Conservation (phyloP, 345 rosid species). For the Gossypium turneri region DNA sequence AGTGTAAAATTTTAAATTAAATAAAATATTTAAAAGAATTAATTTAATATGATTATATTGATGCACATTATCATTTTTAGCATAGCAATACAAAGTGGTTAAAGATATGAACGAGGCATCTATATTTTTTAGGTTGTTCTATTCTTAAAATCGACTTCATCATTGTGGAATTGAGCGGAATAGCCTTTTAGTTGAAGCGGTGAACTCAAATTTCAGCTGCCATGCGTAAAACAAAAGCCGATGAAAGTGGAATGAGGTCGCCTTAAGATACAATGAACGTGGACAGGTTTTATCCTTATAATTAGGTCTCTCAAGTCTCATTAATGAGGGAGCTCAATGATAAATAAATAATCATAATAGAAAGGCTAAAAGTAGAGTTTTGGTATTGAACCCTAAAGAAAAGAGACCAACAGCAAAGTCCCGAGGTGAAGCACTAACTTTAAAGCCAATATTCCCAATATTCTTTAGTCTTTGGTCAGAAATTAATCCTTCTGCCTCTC, state of each 20-base stretch:
- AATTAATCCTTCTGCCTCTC: neutral
- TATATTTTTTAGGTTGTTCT: no score
- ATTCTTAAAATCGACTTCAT: no score
- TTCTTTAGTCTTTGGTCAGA: neutral
- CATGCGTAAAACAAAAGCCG: neutral
- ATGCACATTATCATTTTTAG: no score
- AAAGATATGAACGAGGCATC: no score
- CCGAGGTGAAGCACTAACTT: neutral
- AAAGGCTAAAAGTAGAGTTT: neutral
- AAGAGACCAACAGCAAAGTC: neutral
- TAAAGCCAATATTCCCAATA: neutral
- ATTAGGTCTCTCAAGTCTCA: neutral
- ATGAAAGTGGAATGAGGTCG: neutral
- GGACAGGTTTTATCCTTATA: neutral
- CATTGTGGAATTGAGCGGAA: no score
- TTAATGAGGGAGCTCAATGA: neutral
- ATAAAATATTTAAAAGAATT: no score
- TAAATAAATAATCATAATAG: neutral
- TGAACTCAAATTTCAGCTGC: no score
- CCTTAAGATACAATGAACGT: slow-evolving; percentile 4
- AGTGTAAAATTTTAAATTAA: no score
- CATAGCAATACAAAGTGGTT: no score
- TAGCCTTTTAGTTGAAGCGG: no score
- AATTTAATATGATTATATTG: no score
- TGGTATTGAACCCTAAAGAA: neutral